Evolutionary conservation across 345 rosid species (phyloP).

Genomic region (Euphorbia lathyris): DNA sequence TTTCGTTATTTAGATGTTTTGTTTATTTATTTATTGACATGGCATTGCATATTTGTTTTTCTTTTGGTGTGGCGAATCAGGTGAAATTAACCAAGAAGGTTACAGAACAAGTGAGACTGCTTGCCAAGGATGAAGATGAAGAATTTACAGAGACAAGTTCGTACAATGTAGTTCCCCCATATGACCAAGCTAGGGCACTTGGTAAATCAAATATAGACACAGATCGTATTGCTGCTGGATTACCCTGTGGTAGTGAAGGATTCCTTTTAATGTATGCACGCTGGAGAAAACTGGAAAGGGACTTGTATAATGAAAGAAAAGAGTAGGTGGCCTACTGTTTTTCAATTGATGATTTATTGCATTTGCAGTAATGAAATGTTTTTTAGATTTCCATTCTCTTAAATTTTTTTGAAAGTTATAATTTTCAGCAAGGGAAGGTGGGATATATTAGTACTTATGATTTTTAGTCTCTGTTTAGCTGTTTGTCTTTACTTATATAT

Average conservation of each 20-base stretch:
- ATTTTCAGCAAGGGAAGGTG: neutral
- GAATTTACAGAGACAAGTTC: constrained; percentile 63
- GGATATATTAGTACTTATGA: neutral
- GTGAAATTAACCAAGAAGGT: constrained; percentile 82
- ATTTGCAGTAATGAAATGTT: neutral
- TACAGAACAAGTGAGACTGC: constrained; percentile 85
- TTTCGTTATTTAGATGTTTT: neutral
- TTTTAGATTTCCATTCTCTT: neutral
- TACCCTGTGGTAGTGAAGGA: constrained; percentile 99
- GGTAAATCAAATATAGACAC: constrained; percentile 95
- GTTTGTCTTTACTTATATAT: neutral
- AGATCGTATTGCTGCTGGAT: constrained; percentile 97
- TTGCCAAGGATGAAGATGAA: constrained; percentile 90
- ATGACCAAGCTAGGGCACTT: constrained; percentile 99
- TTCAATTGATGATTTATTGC: constrained; percentile 12
- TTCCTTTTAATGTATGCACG: constrained; percentile 98
- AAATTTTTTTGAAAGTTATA: too few species aligned
- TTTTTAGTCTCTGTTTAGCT: neutral
- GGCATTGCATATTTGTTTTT: neutral
- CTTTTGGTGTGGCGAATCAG: constrained; percentile 35
- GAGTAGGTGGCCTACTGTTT: constrained; percentile 47
- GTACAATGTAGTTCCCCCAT: constrained; percentile 68
- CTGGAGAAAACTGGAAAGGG: constrained; percentile 98
- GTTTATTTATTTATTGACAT: constrained; percentile 1
- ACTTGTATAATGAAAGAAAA: constrained; percentile 93